These are phyloP conservation scores for Wallacemonas rigidus DNA, from an alignment of 208 protist species.

Conservation along the genomic window DNA sequence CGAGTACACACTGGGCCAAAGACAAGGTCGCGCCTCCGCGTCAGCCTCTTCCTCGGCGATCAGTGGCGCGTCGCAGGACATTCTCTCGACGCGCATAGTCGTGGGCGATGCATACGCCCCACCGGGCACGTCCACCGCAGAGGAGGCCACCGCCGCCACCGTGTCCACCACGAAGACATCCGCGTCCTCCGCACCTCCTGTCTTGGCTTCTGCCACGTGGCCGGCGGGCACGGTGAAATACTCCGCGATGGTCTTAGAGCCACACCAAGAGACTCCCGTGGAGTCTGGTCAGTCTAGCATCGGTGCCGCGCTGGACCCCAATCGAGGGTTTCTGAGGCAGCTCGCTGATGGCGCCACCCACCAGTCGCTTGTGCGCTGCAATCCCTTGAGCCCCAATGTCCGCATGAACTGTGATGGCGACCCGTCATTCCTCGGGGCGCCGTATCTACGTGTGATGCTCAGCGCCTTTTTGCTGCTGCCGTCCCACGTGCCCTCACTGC, in stretches of 20 bases:
- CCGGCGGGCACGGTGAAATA: conserved; percentile 70
- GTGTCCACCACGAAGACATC: background rate
- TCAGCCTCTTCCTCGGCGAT: background rate
- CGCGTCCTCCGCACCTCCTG: background rate
- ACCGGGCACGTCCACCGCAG: no score
- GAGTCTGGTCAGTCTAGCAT: no score
- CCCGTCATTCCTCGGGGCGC: conserved; percentile 63
- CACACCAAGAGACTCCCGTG: conserved; percentile 12
- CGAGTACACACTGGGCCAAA: conserved; percentile 17
- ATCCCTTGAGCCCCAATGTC: conserved; percentile 38
- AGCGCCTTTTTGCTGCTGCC: conserved; percentile 72
- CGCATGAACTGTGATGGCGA: conserved; percentile 67
- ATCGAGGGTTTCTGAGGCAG: conserved; percentile 32
- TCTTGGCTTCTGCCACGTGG: conserved; percentile 51
- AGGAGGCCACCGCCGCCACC: background rate
- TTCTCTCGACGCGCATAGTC: conserved; percentile 26
- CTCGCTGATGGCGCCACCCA: conserved; percentile 69
- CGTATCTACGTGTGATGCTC: conserved; percentile 83
- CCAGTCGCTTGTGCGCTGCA: conserved; percentile 82
- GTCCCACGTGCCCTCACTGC: conserved; percentile 36
- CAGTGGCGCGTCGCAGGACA: conserved; percentile 15
- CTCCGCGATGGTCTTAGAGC: conserved; percentile 65
- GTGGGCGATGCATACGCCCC: conserved; percentile 24
- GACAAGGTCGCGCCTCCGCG: background rate
- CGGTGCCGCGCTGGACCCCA: background rate